These are phyloP conservation scores for Sporothrix mexicana DNA, from an alignment of 2,329 filamentous ascomycete genomes.

Conservation along the genomic window DNA sequence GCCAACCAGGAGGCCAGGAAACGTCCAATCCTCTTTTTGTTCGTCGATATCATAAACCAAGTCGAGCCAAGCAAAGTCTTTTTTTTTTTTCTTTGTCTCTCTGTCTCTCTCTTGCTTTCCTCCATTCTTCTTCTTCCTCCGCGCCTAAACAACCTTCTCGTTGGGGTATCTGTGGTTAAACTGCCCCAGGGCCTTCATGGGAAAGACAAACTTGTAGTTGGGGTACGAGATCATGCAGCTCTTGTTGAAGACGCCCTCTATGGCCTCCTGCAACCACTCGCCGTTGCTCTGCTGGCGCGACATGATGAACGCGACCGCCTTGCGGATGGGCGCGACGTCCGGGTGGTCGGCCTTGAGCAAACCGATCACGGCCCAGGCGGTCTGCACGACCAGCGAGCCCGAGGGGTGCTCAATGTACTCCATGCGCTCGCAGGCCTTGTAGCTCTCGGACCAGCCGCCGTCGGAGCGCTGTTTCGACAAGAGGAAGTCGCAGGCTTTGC, in stretches of 20 bases:
- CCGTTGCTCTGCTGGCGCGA: slow-evolving; percentile 83
- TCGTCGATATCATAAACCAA: slow-evolving; percentile 4
- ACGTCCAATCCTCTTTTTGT: not conserved
- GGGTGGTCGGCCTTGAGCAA: slow-evolving; percentile 85
- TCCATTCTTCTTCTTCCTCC: not conserved
- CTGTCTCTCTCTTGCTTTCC: not conserved
- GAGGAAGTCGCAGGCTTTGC: slow-evolving; percentile 83
- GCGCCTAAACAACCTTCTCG: slow-evolving; percentile 54
- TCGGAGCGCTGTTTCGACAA: slow-evolving; percentile 83
- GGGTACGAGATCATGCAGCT: slow-evolving; percentile 99
- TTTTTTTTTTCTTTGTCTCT: not conserved
- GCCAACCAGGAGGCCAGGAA: not conserved
- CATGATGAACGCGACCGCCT: slow-evolving; percentile 82
- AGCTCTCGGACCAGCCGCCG: slow-evolving; percentile 96
- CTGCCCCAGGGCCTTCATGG: slow-evolving; percentile 91
- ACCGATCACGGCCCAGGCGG: slow-evolving; percentile 84
- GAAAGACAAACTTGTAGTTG: slow-evolving; percentile 98
- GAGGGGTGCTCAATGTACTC: slow-evolving; percentile 75
- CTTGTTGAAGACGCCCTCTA: slow-evolving; percentile 99
- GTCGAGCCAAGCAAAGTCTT: not conserved
- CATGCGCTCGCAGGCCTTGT: slow-evolving; percentile 81
- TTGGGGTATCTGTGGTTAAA: slow-evolving; percentile 77
- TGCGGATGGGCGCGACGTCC: slow-evolving; percentile 71
- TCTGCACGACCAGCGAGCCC: slow-evolving; percentile 89
- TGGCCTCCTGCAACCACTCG: slow-evolving; percentile 93